These are phyloP conservation scores for Candida labiduridarum DNA, from an alignment of 1,139 yeast genomes.

Conservation along the genomic window DNA sequence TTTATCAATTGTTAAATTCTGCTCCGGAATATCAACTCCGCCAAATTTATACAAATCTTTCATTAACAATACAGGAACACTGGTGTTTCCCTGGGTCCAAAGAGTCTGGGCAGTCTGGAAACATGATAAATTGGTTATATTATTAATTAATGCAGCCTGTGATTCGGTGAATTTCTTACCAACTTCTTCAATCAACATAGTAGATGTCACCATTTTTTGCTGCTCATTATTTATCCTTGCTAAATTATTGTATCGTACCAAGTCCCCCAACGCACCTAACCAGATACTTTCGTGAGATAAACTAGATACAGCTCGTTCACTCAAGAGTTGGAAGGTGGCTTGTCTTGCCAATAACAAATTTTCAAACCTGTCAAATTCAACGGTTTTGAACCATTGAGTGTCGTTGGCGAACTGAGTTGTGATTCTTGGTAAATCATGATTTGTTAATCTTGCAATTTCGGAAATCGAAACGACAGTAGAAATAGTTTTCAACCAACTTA, in stretches of 20 bases:
- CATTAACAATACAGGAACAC: slow-evolving; percentile 56
- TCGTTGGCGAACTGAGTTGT: slow-evolving; percentile 12
- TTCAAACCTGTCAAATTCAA: slow-evolving; percentile 40
- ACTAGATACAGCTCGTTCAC: slow-evolving; percentile 11
- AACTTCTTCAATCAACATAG: slow-evolving; percentile 47
- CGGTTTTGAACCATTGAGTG: slow-evolving; percentile 41
- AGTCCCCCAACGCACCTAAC: slow-evolving; percentile 39
- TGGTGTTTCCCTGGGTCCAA: slow-evolving; percentile 60
- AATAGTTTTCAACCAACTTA: slow-evolving; percentile 39
- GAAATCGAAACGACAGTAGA: slow-evolving; percentile 28
- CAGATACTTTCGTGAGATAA: slow-evolving; percentile 17
- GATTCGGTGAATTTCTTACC: slow-evolving; percentile 21
- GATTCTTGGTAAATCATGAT: slow-evolving; percentile 2
- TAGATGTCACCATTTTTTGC: slow-evolving; percentile 55
- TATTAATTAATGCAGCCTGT: slow-evolving; percentile 10
- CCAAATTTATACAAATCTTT: slow-evolving; percentile 23
- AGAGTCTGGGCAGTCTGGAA: slow-evolving; percentile 57
- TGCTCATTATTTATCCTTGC: slow-evolving; percentile 36
- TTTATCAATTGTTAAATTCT: slow-evolving; percentile 25
- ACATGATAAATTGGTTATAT: slow-evolving; percentile 33
- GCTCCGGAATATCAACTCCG: slow-evolving; percentile 22
- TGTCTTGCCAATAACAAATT: slow-evolving; percentile 44
- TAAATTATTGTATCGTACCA: slow-evolving; percentile 41
- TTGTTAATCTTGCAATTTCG: slow-evolving; percentile 4
- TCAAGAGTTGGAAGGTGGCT: slow-evolving; percentile 31